Base-by-base conservation (phyloP, 2,329 filamentous ascomycete species). In the Ceratocystis destructans region DNA sequence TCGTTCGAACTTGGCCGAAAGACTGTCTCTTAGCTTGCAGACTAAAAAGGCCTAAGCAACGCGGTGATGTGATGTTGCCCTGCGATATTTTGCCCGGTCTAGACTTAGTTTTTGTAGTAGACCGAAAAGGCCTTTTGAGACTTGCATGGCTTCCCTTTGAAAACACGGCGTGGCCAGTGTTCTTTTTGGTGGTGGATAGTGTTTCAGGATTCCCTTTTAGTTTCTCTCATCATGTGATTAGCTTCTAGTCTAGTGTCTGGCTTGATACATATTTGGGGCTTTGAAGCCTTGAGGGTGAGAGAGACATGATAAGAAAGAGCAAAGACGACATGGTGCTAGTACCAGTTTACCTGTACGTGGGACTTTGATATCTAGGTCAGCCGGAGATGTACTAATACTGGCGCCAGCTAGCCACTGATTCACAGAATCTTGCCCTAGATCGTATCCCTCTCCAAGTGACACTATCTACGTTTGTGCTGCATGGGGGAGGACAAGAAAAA, bases 121-220 rank as follows among this genome's bases (percentile, higher is more conserved):
- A 3, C 37, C 12, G 37, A 41, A 41, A 41, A 41, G 37, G 37
- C 37, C 37, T 15, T 41, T 41, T 41, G 37, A 41, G 37, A 41
- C 37, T 41, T 41, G 12, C 37, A 41, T 41, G 37, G 37, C 37
- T 41, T 41, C 37, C 37, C 37, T 41, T 41, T 41, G 37, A 12
- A 10, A 41, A 41, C 15, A 41, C 37, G 10, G 37, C 37, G 37
- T 41, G 37, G 37, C 37, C 10, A 25, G 48, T 53, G 20, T 25
- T 53, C 22, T 53, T 59, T 37, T 59, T 28, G 25, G 20, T 7
- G 17, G 25, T 37, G 28, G 15, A 59, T 7, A 28, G 55, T 59
- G 55, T 59, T 59, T 59, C 55, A 59, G 55, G 25, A 37, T 33
- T 59, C 55, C 55, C 28, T 59, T 59, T 20, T 59, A 31, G 55